Evolutionary conservation across 768 basidiomycete genomes (phyloP).

Genomic region (Fibroporia radiculosa): DNA sequence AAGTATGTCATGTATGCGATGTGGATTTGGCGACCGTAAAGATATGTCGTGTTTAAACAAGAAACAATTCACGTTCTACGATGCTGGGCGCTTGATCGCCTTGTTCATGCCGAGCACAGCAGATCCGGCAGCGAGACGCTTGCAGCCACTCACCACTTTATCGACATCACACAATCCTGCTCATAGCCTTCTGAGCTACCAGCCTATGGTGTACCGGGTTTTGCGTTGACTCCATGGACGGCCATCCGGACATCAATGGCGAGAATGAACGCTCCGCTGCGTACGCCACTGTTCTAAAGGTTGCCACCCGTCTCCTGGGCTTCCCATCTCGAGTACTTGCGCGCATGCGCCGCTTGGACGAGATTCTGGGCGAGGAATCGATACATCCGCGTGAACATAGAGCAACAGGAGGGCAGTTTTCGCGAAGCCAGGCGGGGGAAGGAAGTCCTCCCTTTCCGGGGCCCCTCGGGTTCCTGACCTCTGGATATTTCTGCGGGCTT

Average conservation of each 20-base stretch:
- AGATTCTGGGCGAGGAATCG: conserved; percentile 19
- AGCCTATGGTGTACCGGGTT: no score
- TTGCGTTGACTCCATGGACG: no score
- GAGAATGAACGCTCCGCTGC: neutral
- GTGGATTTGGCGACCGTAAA: no score
- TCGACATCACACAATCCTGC: neutral
- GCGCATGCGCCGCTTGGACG: conserved; percentile 30
- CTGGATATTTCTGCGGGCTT: conserved; percentile 62
- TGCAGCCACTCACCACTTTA: neutral
- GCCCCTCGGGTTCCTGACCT: conserved; percentile 67
- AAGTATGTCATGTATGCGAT: neutral
- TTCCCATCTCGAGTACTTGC: conserved; percentile 34
- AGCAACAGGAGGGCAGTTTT: neutral
- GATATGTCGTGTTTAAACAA: no score
- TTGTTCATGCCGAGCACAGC: neutral
- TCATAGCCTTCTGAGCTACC: neutral
- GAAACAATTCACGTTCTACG: no score
- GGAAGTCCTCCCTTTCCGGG: conserved; percentile 36
- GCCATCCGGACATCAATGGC: neutral
- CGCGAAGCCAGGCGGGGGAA: neutral
- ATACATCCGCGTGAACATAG: conserved; percentile 4
- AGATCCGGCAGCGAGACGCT: neutral
- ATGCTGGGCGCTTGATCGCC: neutral
- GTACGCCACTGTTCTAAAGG: conserved; percentile 17
- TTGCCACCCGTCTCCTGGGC: conserved; percentile 27